Percentiles rank a stretch among this genome's conserved stretches.
These are phyloP conservation scores for Carpinus viminea DNA, from an alignment of 306 rosid genomes.

Conservation along the genomic window DNA sequence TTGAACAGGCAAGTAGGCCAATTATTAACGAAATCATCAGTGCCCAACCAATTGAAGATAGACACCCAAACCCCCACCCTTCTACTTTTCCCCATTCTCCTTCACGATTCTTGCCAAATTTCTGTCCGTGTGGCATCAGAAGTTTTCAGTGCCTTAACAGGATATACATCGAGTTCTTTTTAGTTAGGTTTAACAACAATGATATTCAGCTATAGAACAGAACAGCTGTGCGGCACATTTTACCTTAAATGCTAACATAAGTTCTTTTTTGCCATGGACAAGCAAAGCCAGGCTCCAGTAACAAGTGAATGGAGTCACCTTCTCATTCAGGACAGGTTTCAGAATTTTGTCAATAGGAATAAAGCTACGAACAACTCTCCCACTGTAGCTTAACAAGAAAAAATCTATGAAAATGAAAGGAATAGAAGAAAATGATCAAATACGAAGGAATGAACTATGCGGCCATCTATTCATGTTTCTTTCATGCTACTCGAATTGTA, in stretches of 20 bases:
- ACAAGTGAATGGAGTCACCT: slow-evolving; percentile 84
- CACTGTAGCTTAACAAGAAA: slow-evolving; percentile 35
- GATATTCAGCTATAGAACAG: neutral
- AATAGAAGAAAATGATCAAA: neutral
- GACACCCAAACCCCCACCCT: neutral
- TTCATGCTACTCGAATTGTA: neutral
- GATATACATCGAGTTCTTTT: neutral
- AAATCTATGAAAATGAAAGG: neutral
- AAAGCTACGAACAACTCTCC: slow-evolving; percentile 62
- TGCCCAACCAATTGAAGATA: neutral
- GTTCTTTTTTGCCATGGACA: slow-evolving; percentile 54
- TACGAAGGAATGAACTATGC: neutral
- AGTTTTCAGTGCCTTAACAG: neutral
- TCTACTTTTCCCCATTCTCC: neutral
- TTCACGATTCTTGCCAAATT: neutral
- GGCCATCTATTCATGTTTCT: neutral
- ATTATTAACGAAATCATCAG: neutral
- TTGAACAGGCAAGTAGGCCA: neutral
- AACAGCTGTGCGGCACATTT: neutral
- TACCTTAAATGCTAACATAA: slow-evolving; percentile 71
- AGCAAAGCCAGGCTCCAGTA: slow-evolving; percentile 56
- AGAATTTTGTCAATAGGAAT: slow-evolving; percentile 71
- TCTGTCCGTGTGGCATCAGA: neutral
- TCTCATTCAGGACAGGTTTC: slow-evolving; percentile 70
- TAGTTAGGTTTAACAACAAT: slow-evolving; percentile 15